A percentile compares a stretch with the other conserved stretches of the same genome.
Conservation (phyloP, 371 early-diverging fungal genomes). For the Mortierella polycephala region DNA sequence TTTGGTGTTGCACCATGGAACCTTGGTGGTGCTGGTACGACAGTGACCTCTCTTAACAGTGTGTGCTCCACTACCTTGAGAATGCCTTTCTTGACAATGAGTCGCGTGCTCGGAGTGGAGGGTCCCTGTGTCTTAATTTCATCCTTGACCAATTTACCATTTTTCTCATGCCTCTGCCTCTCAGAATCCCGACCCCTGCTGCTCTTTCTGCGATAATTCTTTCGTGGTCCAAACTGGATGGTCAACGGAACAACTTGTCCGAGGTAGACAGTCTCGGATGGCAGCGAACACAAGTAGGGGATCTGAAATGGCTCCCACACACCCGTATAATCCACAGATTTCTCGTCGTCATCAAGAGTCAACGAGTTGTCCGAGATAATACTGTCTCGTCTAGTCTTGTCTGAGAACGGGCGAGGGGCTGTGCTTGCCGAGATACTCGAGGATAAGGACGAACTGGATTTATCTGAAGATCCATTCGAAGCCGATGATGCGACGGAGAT, state of each 20-base stretch:
- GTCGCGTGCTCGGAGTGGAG: conserved; percentile 10
- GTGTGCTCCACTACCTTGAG: conserved; percentile 45
- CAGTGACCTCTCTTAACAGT: conserved; percentile 32
- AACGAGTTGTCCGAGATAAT: neutral
- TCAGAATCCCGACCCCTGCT: neutral
- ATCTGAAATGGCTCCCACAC: conserved; percentile 51
- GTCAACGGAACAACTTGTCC: conserved; percentile 40
- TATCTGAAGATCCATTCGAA: neutral
- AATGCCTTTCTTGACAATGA: conserved; percentile 43
- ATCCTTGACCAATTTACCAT: neutral
- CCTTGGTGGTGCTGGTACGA: conserved; percentile 3
- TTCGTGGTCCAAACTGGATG: conserved; percentile 42
- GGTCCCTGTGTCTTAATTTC: neutral
- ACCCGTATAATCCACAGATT: conserved; percentile 42
- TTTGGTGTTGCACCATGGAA: neutral
- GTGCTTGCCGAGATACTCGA: neutral
- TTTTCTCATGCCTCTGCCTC: neutral
- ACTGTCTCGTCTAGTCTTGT: neutral
- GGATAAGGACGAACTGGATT: neutral
- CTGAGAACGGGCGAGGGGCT: neutral
- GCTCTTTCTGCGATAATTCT: neutral
- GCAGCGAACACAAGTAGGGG: conserved; percentile 36
- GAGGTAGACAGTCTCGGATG: conserved; percentile 35
- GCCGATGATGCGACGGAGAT: neutral
- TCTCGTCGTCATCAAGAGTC: conserved; percentile 4